Conservation (phyloP, 306 rosid genomes). For the Lagenaria siceraria region DNA sequence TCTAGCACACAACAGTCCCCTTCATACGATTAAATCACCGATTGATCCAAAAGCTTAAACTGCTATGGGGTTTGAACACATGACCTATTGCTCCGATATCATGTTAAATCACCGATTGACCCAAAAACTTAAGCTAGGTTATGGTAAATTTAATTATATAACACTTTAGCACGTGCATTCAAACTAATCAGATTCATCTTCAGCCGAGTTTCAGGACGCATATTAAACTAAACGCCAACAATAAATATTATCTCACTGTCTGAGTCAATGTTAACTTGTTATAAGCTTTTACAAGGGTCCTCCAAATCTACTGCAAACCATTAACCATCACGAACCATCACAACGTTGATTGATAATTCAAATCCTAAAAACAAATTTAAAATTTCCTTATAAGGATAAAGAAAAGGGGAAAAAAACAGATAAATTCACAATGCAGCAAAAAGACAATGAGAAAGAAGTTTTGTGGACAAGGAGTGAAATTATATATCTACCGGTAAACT, state of each 20-base stretch:
- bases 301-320: slow-evolving; percentile 19
- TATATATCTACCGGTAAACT: neutral
- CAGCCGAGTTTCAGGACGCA: neutral
- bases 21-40: neutral
- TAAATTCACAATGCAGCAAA: neutral
- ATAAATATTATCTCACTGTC: neutral
- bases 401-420: neutral
- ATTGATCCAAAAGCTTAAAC: too few relatives aligned
- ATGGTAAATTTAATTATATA: too few relatives aligned
- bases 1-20: neutral
- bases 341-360: slow-evolving; percentile 32
- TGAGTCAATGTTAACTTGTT: neutral
- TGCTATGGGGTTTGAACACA: too few relatives aligned
- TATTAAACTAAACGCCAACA: neutral
- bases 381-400: neutral
- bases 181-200: neutral
- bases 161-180: neutral
- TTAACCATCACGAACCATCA: slow-evolving; percentile 29
- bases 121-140: too few relatives aligned
- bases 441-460: too few relatives aligned
- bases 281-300: slow-evolving; percentile 11
- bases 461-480: neutral
- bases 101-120: too few relatives aligned
- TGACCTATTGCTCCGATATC: too few relatives aligned
- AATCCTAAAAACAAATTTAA: slow-evolving; percentile 29